These are phyloP conservation scores for Apiospora marii DNA, from an alignment of 2,329 filamentous ascomycete species.

Conservation along the genomic window DNA sequence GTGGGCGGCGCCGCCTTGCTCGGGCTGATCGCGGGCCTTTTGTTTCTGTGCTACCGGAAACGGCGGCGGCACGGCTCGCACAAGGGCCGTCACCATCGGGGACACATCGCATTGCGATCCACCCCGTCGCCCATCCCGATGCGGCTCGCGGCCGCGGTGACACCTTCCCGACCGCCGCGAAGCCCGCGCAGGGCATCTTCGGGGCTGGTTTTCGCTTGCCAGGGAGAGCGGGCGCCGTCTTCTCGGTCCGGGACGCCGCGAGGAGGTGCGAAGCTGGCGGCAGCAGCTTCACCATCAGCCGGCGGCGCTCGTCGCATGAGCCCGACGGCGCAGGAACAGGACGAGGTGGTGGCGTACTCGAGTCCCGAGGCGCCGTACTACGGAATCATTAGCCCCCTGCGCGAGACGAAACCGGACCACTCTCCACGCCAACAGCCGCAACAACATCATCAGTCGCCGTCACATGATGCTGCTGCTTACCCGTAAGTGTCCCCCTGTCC, in stretches of 20 bases:
- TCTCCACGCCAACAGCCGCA: background rate
- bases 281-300: background rate
- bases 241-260: background rate
- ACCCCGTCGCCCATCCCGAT: background rate
- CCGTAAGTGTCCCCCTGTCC: background rate
- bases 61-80: background rate
- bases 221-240: background rate
- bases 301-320: background rate
- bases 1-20: background rate
- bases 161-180: background rate
- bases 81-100: background rate
- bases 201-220: background rate
- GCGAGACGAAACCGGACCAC: background rate
- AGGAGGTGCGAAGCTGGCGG: background rate
- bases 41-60: background rate
- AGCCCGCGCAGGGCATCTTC: background rate
- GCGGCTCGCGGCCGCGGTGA: background rate
- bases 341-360: background rate
- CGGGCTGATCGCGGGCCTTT: background rate
- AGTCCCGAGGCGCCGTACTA: conserved; percentile 8
- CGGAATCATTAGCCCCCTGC: background rate
- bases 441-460: background rate
- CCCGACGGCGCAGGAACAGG: background rate
- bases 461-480: background rate
- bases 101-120: background rate